Conservation (phyloP, 1,284 basidiomycete species). For the Psilocybe mexicana region DNA sequence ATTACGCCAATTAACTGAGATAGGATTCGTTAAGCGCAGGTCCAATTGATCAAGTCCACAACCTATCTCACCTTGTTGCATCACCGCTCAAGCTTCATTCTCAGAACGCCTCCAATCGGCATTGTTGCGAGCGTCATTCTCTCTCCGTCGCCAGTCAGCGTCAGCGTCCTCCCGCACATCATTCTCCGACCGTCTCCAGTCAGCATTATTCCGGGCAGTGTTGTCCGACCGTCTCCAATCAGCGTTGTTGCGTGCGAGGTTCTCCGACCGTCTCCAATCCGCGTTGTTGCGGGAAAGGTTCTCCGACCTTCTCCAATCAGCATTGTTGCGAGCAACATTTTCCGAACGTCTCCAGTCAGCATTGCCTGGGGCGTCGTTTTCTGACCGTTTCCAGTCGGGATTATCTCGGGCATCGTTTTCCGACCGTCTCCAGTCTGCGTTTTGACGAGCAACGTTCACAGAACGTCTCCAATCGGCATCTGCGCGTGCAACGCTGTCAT, state of each 20-base stretch:
- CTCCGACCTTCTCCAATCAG: conserved; percentile 16
- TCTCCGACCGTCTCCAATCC: conserved; percentile 12
- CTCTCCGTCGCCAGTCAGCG: conserved; percentile 14
- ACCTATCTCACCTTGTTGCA: conserved; percentile 4
- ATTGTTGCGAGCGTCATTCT: conserved; percentile 10
- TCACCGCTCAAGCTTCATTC: conserved; percentile 6
- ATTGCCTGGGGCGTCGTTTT: conserved; percentile 15
- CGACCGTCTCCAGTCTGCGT: conserved; percentile 23
- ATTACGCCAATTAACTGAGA: conserved; percentile 1
- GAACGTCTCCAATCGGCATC: conserved; percentile 19
- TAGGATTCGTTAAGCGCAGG: not conserved
- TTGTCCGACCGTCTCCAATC: conserved; percentile 16
- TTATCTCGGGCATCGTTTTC: conserved; percentile 21
- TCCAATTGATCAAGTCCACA: not conserved
- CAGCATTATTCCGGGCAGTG: conserved; percentile 5
- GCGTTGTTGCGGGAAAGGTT: conserved; percentile 5
- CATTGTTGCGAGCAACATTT: conserved; percentile 11
- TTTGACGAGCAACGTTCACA: conserved; percentile 12
- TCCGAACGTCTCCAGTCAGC: conserved; percentile 23
- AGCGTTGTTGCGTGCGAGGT: conserved; percentile 7
- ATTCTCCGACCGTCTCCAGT: conserved; percentile 13
- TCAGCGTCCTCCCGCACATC: conserved; percentile 12
- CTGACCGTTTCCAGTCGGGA: conserved; percentile 26
- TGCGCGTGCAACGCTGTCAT: not conserved
- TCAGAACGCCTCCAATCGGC: conserved; percentile 14